Percentiles rank a stretch among this genome's conserved stretches.
Conservation (phyloP, 2,329 filamentous ascomycete species). For the Zelopaecilomyces penicillatus region DNA sequence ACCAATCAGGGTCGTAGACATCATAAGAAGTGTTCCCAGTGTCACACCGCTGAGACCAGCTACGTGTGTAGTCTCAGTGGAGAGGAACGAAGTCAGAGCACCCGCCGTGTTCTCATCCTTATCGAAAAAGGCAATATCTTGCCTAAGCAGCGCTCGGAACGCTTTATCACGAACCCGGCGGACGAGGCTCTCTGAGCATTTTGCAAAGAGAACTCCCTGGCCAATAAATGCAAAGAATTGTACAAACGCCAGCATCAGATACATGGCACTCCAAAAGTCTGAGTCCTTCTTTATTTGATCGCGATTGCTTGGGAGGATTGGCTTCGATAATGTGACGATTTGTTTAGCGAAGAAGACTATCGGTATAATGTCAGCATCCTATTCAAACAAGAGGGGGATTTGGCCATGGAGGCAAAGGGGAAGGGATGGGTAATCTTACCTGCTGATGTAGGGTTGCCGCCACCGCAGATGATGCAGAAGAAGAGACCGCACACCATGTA, state of each 20-base stretch:
- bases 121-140: conserved; percentile 92
- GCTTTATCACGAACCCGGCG: conserved; percentile 77
- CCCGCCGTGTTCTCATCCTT: conserved; percentile 82
- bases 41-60: conserved; percentile 86
- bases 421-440: neutral
- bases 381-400: neutral
- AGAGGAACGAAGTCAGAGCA: conserved; percentile 79
- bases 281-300: conserved; percentile 58
- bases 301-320: conserved; percentile 43
- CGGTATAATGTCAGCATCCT: neutral
- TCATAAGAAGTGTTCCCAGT: conserved; percentile 76
- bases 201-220: conserved; percentile 70
- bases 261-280: conserved; percentile 87
- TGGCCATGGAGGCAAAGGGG: too few species aligned
- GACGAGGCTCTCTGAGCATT: conserved; percentile 75
- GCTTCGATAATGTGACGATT: conserved; percentile 59
- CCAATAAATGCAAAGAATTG: conserved; percentile 60
- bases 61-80: conserved; percentile 81
- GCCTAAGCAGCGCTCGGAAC: conserved; percentile 81
- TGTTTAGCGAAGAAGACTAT: conserved; percentile 79
- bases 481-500: conserved; percentile 68
- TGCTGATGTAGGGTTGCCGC: conserved; percentile 59
- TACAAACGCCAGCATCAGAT: conserved; percentile 70
- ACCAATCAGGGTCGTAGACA: conserved; percentile 68
- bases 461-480: conserved; percentile 70